Evolutionary conservation across 1,139 yeast genomes (phyloP).

Genomic region (Zhuliangozyma blackwelliae): DNA sequence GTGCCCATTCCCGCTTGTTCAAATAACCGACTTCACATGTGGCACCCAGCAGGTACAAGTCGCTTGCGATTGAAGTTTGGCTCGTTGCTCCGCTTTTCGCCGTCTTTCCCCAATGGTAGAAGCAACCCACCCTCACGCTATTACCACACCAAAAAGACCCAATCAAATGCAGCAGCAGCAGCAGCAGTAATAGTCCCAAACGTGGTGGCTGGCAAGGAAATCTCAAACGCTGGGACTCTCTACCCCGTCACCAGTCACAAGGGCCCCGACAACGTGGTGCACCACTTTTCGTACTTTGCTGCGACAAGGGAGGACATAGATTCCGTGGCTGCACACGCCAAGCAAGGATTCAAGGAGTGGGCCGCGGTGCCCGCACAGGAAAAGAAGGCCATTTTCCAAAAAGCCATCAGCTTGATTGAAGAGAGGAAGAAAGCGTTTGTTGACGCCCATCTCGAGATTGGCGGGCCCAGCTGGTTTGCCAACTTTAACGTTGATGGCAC

Average conservation of each 20-base stretch:
- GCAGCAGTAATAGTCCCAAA: constrained; percentile 11
- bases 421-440: constrained; percentile 14
- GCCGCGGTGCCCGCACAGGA: constrained; percentile 12
- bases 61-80: too few relatives aligned
- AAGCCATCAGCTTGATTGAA: constrained; percentile 14
- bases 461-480: constrained; percentile 36
- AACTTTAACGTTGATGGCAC: constrained; percentile 27
- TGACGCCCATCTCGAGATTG: constrained; percentile 29
- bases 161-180: neutral
- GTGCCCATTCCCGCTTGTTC: too few relatives aligned
- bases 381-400: constrained; percentile 17
- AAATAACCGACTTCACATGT: too few relatives aligned
- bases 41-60: too few relatives aligned
- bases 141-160: too few relatives aligned
- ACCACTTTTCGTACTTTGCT: constrained; percentile 10
- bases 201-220: constrained; percentile 17
- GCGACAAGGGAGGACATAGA: constrained; percentile 5
- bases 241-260: constrained; percentile 14
- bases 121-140: too few relatives aligned
- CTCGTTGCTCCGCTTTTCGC: too few relatives aligned
- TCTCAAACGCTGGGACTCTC: constrained; percentile 3
- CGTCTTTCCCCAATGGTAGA: too few relatives aligned
- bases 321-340: constrained; percentile 11
- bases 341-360: constrained; percentile 29
- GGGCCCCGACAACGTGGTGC: constrained; percentile 9